Conservation (phyloP, 345 rosid species). For the Orychophragmus violaceus region DNA sequence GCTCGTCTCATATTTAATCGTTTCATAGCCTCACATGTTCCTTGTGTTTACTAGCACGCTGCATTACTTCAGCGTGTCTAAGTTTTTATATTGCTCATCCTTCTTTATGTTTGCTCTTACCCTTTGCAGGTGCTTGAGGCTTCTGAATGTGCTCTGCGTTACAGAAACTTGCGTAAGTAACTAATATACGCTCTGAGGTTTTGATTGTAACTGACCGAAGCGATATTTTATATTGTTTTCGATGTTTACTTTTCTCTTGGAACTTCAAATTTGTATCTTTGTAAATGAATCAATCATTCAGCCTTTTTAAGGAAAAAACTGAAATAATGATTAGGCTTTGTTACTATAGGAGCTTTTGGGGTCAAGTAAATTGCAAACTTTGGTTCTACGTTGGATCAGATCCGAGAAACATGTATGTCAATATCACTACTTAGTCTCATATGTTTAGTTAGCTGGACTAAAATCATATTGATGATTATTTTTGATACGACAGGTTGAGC, state of each 20-base stretch:
- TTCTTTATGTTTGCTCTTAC: slow-evolving; percentile 10
- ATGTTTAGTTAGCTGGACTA: neutral
- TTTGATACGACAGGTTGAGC: slow-evolving; percentile 50
- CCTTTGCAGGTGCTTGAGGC: slow-evolving; percentile 66
- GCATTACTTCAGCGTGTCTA: neutral
- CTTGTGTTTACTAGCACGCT: neutral
- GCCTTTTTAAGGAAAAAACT: neutral
- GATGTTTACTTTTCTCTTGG: neutral
- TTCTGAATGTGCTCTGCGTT: slow-evolving; percentile 68
- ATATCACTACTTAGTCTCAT: slow-evolving; percentile 14
- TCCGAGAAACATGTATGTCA: slow-evolving; percentile 61
- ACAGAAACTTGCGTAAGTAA: slow-evolving; percentile 71
- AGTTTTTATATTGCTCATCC: neutral
- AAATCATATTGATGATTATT: slow-evolving; percentile 6
- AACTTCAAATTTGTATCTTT: neutral
- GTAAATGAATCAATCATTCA: slow-evolving; percentile 1
- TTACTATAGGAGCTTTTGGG: slow-evolving; percentile 57
- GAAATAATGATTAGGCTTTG: neutral
- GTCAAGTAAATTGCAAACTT: slow-evolving; percentile 53
- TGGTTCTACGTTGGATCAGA: slow-evolving; percentile 59
- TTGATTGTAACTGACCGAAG: neutral
- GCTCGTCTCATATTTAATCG: neutral
- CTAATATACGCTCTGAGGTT: neutral
- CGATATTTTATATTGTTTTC: neutral
- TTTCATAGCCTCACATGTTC: neutral